A percentile compares a stretch with the other conserved stretches of the same genome.
phyloP scores from a whole-genome alignment of 1,284 basidiomycete species.

The Puccinia coronata region DNA sequence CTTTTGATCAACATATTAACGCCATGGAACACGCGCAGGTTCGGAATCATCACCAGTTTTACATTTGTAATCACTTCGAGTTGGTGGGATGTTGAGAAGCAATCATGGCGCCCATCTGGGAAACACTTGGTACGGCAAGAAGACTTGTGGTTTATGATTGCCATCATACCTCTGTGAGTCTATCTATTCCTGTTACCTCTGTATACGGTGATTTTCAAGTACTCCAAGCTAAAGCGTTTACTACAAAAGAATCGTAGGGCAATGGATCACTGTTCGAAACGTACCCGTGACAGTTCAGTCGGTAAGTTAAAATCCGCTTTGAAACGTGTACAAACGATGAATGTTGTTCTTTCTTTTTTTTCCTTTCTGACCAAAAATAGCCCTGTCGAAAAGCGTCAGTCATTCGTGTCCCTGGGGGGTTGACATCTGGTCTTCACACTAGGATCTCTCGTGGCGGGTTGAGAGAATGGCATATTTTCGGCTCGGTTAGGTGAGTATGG shows the following conservation, averaged over 20 bases:
- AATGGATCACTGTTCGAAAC: conserved; percentile 48
- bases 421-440: conserved; percentile 50
- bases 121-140: conserved; percentile 67
- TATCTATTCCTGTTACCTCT: too few species aligned
- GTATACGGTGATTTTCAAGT: background rate
- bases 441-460: conserved; percentile 39
- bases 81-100: conserved; percentile 65
- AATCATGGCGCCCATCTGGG: conserved; percentile 66
- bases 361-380: conserved; percentile 1
- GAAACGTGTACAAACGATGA: too few species aligned
- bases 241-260: conserved; percentile 31
- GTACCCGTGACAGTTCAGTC: conserved; percentile 34
- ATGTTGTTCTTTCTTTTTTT: too few species aligned
- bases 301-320: too few species aligned
- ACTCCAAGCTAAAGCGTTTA: background rate
- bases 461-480: conserved; percentile 50
- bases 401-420: conserved; percentile 41
- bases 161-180: conserved; percentile 72
- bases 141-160: conserved; percentile 72
- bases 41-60: conserved; percentile 67
- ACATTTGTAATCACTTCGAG: conserved; percentile 70
- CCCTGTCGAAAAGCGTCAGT: conserved; percentile 44
- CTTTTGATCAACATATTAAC: too few species aligned
- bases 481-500: conserved; percentile 47
- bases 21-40: conserved; percentile 70